Evolutionary conservation across 164 flowering plant species (phyloP).

Genomic region (Nymphaea colorata): DNA sequence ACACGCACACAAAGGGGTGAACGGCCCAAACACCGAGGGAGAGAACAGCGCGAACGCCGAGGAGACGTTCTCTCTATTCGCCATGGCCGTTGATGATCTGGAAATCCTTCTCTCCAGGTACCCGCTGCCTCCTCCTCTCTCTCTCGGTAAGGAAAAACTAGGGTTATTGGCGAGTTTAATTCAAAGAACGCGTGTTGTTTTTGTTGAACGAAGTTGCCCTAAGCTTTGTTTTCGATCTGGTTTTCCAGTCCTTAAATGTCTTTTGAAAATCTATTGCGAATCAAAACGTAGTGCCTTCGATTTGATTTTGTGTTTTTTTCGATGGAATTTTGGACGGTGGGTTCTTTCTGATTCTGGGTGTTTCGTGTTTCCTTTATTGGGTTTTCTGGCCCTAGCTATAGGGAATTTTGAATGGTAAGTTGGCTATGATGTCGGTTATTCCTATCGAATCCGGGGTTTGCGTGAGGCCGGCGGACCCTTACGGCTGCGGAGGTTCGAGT

Average conservation of each 20-base stretch:
- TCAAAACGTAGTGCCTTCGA: not conserved
- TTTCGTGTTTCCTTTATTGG: no score
- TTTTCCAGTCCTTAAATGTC: not conserved
- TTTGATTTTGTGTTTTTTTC: no score
- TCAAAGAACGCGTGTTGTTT: no score
- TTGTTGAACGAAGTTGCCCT: not conserved
- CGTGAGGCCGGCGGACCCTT: not conserved
- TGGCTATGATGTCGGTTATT: not conserved
- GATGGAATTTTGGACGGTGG: not conserved
- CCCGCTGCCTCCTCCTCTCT: not conserved
- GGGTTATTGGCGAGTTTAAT: not conserved
- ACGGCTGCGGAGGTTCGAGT: not conserved
- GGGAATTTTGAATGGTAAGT: not conserved
- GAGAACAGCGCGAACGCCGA: not conserved
- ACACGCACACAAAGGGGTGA: not conserved
- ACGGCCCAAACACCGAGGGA: not conserved
- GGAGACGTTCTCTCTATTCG: no score
- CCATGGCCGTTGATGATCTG: no score
- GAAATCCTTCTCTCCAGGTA: not conserved
- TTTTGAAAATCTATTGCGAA: not conserved
- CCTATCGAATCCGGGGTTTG: not conserved
- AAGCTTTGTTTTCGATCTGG: not conserved
- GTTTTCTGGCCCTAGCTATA: not conserved
- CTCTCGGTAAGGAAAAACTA: not conserved
- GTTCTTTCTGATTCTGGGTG: not conserved